Conservation (phyloP, 2,329 filamentous ascomycete species). For the Penicillium sp. region DNA sequence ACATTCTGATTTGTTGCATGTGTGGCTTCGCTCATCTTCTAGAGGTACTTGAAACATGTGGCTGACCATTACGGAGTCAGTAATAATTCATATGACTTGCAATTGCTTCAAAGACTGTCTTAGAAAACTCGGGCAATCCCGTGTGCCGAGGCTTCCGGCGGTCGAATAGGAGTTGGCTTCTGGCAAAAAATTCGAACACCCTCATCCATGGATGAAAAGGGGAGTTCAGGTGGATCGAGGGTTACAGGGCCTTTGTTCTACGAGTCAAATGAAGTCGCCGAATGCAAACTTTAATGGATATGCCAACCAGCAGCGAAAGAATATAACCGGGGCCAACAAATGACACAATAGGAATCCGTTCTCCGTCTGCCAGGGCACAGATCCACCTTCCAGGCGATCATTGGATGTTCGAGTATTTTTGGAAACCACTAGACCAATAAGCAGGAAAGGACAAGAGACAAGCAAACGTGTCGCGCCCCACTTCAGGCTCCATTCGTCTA, state of each 20-base stretch:
- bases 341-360: slow-evolving; percentile 1
- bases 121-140: background rate
- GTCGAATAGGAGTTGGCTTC: background rate
- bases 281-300: background rate
- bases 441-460: background rate
- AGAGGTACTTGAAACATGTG: background rate
- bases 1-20: background rate
- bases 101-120: background rate
- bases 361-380: slow-evolving; percentile 4
- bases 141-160: background rate
- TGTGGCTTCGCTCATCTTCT: background rate
- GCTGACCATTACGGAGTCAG: background rate
- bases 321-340: slow-evolving; percentile 11
- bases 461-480: slow-evolving; percentile 26
- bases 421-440: slow-evolving; percentile 10
- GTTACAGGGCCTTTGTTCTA: background rate
- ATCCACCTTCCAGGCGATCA: background rate
- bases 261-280: background rate
- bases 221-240: background rate
- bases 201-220: background rate
- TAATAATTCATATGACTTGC: background rate
- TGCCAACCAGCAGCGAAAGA: background rate
- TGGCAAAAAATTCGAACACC: background rate
- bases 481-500: slow-evolving; percentile 10
- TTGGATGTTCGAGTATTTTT: slow-evolving; percentile 20